phyloP scores from a whole-genome alignment of 495 filamentous ascomycete species.

The Monascus purpureus region DNA sequence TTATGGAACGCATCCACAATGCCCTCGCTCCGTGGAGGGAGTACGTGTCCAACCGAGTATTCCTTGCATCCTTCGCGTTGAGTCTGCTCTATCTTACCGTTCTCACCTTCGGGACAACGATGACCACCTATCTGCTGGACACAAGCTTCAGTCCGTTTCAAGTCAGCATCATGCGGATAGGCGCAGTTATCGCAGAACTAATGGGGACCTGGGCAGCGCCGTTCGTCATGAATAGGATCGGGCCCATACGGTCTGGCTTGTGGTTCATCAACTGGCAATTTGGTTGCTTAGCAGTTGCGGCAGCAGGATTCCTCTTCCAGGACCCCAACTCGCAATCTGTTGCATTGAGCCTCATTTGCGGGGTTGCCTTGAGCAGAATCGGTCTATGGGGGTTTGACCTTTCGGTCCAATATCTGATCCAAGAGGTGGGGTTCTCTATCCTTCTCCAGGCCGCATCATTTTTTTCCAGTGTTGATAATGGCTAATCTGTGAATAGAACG shows the following conservation, averaged over 20 bases:
- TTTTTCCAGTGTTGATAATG: no score
- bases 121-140: constrained; percentile 46
- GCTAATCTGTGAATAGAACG: no score
- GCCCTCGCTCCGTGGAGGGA: constrained; percentile 16
- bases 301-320: constrained; percentile 26
- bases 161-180: constrained; percentile 38
- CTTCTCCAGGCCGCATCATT: constrained; percentile 1
- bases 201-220: constrained; percentile 34
- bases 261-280: constrained; percentile 56
- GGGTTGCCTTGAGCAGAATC: constrained; percentile 42
- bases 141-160: constrained; percentile 37
- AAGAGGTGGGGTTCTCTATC: constrained; percentile 35
- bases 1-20: constrained; percentile 3
- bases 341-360: constrained; percentile 32
- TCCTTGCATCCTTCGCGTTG: constrained; percentile 39
- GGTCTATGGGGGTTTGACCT: constrained; percentile 61
- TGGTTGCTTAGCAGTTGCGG: constrained; percentile 28
- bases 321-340: constrained; percentile 16
- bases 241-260: constrained; percentile 41
- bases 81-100: constrained; percentile 47
- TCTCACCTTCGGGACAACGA: constrained; percentile 41
- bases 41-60: constrained; percentile 29
- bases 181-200: constrained; percentile 37
- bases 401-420: constrained; percentile 47
- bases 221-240: constrained; percentile 39